Evolutionary conservation across 1,284 basidiomycete genomes (phyloP).

Genomic region (Sporisorium graminicola): DNA sequence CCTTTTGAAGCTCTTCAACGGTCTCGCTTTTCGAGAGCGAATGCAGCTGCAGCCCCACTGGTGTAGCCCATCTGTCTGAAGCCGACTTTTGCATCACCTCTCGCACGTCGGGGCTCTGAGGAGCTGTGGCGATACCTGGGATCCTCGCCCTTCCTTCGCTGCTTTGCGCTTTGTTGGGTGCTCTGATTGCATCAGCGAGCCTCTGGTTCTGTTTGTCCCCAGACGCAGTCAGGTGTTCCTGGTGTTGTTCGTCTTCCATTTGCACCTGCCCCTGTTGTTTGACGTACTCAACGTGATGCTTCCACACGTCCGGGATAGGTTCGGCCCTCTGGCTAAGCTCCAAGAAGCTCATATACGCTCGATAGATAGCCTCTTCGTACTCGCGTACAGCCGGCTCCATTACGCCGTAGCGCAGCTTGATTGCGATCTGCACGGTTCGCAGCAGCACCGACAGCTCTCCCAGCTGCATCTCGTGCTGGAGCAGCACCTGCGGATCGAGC

Average conservation of each 20-base stretch:
- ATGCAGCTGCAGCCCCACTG: too few relatives aligned
- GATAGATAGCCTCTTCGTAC: slow-evolving; percentile 19
- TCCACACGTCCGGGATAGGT: not conserved
- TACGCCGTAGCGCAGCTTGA: slow-evolving; percentile 9
- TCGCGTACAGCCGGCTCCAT: not conserved
- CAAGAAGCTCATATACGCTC: slow-evolving; percentile 10
- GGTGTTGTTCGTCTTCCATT: not conserved
- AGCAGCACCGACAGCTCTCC: slow-evolving; percentile 13
- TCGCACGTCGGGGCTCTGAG: too few relatives aligned
- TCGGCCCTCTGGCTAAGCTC: not conserved
- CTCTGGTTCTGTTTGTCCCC: not conserved
- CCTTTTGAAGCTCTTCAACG: too few relatives aligned
- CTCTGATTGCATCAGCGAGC: not conserved
- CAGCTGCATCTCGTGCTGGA: slow-evolving; percentile 17
- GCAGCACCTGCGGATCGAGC: not conserved
- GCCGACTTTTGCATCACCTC: too few relatives aligned
- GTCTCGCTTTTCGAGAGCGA: too few relatives aligned
- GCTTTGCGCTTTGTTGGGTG: too few relatives aligned
- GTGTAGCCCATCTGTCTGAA: too few relatives aligned
- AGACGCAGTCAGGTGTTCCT: not conserved
- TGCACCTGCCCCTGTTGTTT: not conserved
- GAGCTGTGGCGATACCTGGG: too few relatives aligned
- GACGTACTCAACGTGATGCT: not conserved
- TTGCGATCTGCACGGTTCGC: slow-evolving; percentile 16
- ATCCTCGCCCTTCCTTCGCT: too few relatives aligned